A percentile compares a stretch with the other conserved stretches of the same genome.
Conservation (phyloP, 441 rosid genomes). For the Populus hybrid region DNA sequence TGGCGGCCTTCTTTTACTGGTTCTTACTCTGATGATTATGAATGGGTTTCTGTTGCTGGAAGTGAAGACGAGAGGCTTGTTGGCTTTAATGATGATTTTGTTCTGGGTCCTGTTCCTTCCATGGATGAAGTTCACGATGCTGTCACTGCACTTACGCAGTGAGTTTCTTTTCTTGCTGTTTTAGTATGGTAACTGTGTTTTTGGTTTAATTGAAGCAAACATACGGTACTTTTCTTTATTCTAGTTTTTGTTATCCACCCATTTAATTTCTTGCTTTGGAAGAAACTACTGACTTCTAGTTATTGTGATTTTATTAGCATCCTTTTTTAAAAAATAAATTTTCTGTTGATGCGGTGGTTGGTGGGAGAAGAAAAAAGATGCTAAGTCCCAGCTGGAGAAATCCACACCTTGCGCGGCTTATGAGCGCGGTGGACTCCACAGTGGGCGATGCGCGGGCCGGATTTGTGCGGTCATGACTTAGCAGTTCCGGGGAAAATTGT, state of each 20-base stretch:
- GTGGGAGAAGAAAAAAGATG: no score
- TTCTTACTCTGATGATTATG: constrained; percentile 50
- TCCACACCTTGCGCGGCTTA: neutral
- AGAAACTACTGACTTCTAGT: neutral
- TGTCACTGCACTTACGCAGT: constrained; percentile 77
- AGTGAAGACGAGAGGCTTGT: constrained; percentile 29
- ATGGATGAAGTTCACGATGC: constrained; percentile 71
- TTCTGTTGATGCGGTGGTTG: neutral
- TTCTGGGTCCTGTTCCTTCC: constrained; percentile 74
- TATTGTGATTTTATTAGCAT: neutral
- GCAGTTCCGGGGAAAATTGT: neutral
- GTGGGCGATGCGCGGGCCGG: neutral
- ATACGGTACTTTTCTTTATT: neutral
- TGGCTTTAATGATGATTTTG: constrained; percentile 35
- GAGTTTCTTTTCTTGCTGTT: constrained; percentile 7
- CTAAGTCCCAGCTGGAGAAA: neutral
- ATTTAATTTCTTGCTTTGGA: neutral
- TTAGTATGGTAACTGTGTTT: neutral
- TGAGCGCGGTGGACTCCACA: neutral
- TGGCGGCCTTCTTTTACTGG: constrained; percentile 25
- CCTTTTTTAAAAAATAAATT: no score
- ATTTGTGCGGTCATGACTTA: neutral
- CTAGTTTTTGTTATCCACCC: neutral
- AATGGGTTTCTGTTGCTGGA: constrained; percentile 58
- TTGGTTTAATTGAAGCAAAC: neutral